A percentile compares a stretch with the other conserved stretches of the same genome.
Evolutionary conservation across 2,329 filamentous ascomycete genomes (phyloP).

Genomic region (Nannizziopsis barbatae): DNA sequence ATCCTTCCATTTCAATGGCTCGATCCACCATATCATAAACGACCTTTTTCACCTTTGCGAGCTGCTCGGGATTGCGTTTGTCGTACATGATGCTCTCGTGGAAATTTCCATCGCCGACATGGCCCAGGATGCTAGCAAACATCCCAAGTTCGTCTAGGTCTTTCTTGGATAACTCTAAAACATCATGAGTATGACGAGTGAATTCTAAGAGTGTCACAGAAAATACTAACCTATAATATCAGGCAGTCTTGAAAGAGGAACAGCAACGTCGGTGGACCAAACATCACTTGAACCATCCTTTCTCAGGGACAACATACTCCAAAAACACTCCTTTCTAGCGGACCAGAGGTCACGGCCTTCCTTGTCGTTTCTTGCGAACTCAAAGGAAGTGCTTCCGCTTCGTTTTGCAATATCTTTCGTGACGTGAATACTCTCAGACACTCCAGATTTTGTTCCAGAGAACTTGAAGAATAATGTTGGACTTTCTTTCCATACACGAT

Average conservation of each 20-base stretch:
- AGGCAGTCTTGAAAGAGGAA: conserved; percentile 49
- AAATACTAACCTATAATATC: conserved; percentile 46
- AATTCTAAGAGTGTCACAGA: background rate
- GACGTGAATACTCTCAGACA: conserved; percentile 61
- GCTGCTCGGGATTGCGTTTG: conserved; percentile 55
- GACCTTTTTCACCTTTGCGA: conserved; percentile 63
- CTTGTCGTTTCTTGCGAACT: conserved; percentile 44
- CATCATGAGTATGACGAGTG: conserved; percentile 15
- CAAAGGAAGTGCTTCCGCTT: conserved; percentile 46
- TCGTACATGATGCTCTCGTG: conserved; percentile 89
- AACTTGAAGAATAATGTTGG: conserved; percentile 45
- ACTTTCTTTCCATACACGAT: conserved; percentile 34
- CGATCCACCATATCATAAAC: conserved; percentile 83
- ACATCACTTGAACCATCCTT: conserved; percentile 44
- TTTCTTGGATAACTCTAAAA: conserved; percentile 67
- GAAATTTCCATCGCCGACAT: conserved; percentile 91
- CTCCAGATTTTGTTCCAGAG: conserved; percentile 64
- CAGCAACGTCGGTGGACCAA: conserved; percentile 52
- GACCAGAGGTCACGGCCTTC: conserved; percentile 50
- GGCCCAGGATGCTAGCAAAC: conserved; percentile 78
- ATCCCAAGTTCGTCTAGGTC: conserved; percentile 77
- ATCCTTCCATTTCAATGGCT: conserved; percentile 89
- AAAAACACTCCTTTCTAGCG: conserved; percentile 49
- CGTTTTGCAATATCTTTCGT: conserved; percentile 57
- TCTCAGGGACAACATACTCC: conserved; percentile 49